Conservation (phyloP, 2,329 filamentous ascomycete genomes). For the Colletotrichum nymphaeae region DNA sequence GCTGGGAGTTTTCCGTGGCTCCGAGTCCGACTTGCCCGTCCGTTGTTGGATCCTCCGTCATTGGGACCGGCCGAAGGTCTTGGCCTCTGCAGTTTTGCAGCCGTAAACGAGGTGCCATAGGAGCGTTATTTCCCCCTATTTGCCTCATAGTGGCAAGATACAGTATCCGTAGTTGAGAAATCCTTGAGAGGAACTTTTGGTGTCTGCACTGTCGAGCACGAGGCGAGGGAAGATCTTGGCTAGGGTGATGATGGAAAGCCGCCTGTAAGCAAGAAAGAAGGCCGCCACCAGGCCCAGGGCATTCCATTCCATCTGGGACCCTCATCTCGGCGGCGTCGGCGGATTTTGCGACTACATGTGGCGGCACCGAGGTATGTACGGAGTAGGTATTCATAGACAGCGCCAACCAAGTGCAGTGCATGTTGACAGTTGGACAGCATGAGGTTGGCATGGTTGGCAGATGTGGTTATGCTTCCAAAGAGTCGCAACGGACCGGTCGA, state of each 20-base stretch:
- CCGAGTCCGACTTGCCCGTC: constrained; percentile 3
- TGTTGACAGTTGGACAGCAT: neutral
- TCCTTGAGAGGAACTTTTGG: neutral
- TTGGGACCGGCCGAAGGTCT: neutral
- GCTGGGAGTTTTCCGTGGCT: constrained; percentile 21
- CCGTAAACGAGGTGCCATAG: neutral
- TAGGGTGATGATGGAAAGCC: neutral
- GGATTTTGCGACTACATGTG: neutral
- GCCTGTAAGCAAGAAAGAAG: neutral
- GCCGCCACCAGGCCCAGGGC: no score
- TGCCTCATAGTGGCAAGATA: neutral
- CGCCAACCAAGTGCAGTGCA: neutral
- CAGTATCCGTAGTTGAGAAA: neutral
- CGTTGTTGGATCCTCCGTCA: neutral
- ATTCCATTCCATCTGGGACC: neutral
- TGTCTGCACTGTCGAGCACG: neutral
- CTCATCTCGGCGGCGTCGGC: neutral
- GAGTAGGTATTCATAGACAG: neutral
- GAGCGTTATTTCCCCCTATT: neutral
- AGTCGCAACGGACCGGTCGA: constrained; percentile 27
- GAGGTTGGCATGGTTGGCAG: constrained; percentile 4
- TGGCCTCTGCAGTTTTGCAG: constrained; percentile 1
- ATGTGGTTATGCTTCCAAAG: constrained; percentile 18
- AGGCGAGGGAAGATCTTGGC: neutral
- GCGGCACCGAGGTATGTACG: neutral